A percentile compares a stretch with the other conserved stretches of the same genome.
Conservation (phyloP, 768 basidiomycete species). For the Rossbeevera mucosa region DNA sequence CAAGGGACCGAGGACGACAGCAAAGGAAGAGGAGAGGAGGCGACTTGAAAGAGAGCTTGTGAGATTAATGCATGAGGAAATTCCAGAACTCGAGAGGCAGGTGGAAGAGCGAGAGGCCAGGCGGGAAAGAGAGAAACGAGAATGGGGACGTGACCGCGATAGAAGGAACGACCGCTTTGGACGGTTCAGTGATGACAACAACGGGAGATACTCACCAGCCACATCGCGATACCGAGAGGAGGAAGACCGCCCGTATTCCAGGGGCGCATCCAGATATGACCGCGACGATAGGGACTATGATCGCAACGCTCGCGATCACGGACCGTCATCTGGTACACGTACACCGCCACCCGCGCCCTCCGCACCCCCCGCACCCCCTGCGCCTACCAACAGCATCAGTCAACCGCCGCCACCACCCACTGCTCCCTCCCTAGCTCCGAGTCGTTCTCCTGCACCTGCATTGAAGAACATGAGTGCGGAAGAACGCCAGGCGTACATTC, state of each 20-base stretch:
- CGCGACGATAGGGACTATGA: conserved; percentile 38
- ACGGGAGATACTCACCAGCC: conserved; percentile 27
- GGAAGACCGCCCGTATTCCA: conserved; percentile 53
- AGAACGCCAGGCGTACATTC: conserved; percentile 73
- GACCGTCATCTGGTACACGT: conserved; percentile 35
- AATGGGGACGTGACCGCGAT: conserved; percentile 77
- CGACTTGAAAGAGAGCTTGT: conserved; percentile 85
- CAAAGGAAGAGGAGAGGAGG: conserved; percentile 82
- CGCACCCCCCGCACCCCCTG: conserved; percentile 47
- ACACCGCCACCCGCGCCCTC: conserved; percentile 46
- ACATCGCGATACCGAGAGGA: conserved; percentile 35
- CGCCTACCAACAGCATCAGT: conserved; percentile 35
- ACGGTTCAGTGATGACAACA: conserved; percentile 51
- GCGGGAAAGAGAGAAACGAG: conserved; percentile 71
- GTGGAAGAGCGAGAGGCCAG: conserved; percentile 75
- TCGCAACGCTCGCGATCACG: conserved; percentile 35
- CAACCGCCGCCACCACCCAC: conserved; percentile 21
- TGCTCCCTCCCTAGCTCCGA: conserved; percentile 39
- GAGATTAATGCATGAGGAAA: conserved; percentile 79
- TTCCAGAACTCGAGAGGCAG: conserved; percentile 86
- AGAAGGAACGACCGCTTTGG: conserved; percentile 78
- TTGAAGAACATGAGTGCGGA: conserved; percentile 77
- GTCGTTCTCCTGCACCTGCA: conserved; percentile 56
- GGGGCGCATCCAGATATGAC: conserved; percentile 35
- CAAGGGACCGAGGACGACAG: conserved; percentile 62